Evolutionary conservation across 345 rosid species (phyloP), one percentile per base, ranked within the genome.

Genomic region (Melaleuca quinquenervia): DNA sequence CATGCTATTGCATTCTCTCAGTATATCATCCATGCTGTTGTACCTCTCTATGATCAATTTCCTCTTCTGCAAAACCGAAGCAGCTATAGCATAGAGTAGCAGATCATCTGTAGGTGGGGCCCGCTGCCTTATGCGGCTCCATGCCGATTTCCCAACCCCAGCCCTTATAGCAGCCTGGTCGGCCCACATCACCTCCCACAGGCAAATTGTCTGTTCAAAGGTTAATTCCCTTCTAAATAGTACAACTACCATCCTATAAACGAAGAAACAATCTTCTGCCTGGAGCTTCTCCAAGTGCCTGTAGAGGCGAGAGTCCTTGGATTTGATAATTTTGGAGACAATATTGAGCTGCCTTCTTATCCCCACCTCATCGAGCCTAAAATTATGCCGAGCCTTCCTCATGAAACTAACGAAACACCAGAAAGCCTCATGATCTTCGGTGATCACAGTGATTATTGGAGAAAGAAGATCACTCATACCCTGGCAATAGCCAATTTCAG

Each of bases 131-230:
- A 96, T 94, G 55, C 93, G 89, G 89, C 94, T 93, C 99, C 99
- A 96, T 0, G 98, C 94, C 41, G 99, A 92, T 85, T 93, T 96
- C 58, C 98, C 96, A 4, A 97, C 87, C 86, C 98, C 96, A 11
- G 96, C 96, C 89, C 98, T 94, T 41, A 94, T 90, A 27, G 99
- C 98, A 55, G 98, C 99, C 88, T 95, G 99, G 90, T 97, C 99
- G 27, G 99, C 99, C 99, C 99, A 96, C 91, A 97, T 92, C 53
- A 96, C 99, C 90, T 97, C 99, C 99, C 99, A 97, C 7, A 97
- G 95, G 92, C 91, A 89, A 82, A 93, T 58, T 11, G 99, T 94
- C 87, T 97, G 98, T 84, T 97, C 99, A 84, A 96, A 90, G 18
- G 96, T 91, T 86, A 97, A 89, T 86, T 97, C 99, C 86, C 99